Evolutionary conservation across 129 eudicot species (phyloP).

Genomic region (Chrysanthemum makinoi): DNA sequence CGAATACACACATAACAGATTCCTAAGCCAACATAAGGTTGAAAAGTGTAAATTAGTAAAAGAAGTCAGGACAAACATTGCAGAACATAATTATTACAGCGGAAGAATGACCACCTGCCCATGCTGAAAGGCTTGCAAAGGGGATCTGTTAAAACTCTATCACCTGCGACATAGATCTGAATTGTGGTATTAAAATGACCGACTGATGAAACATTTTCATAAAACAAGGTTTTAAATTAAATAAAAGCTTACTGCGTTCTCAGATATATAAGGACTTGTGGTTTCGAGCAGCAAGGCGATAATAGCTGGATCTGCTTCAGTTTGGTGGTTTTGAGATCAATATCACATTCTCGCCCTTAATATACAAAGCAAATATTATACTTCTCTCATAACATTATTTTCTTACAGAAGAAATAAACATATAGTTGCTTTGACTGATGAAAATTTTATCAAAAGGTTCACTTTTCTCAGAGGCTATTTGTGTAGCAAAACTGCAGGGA

Average conservation of each 20-base stretch:
- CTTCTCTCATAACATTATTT: background rate
- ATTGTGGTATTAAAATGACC: constrained; percentile 21
- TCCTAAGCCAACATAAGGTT: constrained; percentile 37
- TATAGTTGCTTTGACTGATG: background rate
- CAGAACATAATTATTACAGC: background rate
- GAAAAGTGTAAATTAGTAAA: background rate
- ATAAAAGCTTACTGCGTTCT: constrained; percentile 52
- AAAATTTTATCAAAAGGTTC: no score
- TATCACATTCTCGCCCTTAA: constrained; percentile 84
- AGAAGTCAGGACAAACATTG: constrained; percentile 7
- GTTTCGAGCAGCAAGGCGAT: constrained; percentile 82
- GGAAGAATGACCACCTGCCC: constrained; percentile 72
- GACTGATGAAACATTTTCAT: constrained; percentile 11
- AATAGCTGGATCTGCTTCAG: constrained; percentile 98
- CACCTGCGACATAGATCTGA: constrained; percentile 95
- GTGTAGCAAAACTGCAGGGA: no score
- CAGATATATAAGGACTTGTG: constrained; percentile 66
- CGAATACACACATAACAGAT: constrained; percentile 88
- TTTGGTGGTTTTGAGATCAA: constrained; percentile 97
- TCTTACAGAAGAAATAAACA: background rate
- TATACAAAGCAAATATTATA: constrained; percentile 22
- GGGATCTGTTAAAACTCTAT: constrained; percentile 95
- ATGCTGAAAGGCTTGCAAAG: constrained; percentile 98
- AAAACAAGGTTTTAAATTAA: background rate
- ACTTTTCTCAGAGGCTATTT: no score